Percentiles rank a stretch among this genome's conserved stretches.
phyloP scores from a whole-genome alignment of 108 stramenopile species.

The Hondaea fermentalgiana region DNA sequence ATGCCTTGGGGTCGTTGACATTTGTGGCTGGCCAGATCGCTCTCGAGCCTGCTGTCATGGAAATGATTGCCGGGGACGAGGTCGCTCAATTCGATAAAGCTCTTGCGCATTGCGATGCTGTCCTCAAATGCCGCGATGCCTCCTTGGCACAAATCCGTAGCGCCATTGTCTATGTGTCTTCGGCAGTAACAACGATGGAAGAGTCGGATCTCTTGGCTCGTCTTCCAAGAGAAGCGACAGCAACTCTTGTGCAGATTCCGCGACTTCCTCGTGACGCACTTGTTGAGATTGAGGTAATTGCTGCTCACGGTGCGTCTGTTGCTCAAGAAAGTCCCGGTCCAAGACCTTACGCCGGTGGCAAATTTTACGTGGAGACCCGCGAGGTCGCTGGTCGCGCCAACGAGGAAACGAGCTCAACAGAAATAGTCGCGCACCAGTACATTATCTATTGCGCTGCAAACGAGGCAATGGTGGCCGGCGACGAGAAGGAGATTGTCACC shows the following conservation, averaged over 20 bases:
- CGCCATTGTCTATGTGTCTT: background rate
- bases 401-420: no score
- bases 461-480: no score
- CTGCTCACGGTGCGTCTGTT: background rate
- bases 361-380: no score
- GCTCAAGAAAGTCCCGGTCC: background rate
- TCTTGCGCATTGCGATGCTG: background rate
- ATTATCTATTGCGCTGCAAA: no score
- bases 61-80: constrained; percentile 37
- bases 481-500: no score
- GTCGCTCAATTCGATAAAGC: background rate
- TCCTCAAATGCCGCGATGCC: background rate
- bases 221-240: background rate
- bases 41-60: constrained; percentile 74
- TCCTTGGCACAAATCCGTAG: background rate
- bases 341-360: no score
- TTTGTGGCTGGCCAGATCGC: constrained; percentile 89
- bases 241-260: background rate
- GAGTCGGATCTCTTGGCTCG: background rate
- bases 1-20: constrained; percentile 49
- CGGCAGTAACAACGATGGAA: background rate
- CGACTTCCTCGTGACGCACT: background rate
- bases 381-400: no score
- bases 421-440: no score
- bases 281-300: background rate